These are phyloP conservation scores for Xylariaceae sp. DNA, from an alignment of 2,329 filamentous ascomycete species.

Conservation along the genomic window DNA sequence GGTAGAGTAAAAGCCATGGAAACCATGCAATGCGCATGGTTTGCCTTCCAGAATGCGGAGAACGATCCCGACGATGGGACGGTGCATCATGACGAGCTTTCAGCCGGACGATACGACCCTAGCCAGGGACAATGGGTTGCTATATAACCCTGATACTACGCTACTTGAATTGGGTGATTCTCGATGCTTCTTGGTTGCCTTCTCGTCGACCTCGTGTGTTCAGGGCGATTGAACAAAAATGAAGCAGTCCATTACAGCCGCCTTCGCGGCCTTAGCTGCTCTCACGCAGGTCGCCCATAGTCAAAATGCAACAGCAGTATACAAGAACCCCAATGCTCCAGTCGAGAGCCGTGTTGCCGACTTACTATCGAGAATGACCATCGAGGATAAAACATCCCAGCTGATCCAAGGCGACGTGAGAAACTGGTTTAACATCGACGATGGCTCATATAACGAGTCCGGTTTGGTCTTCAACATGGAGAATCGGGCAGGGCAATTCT, in stretches of 20 bases:
- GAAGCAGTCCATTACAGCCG: constrained; percentile 13
- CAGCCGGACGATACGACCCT: background rate
- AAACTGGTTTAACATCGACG: constrained; percentile 69
- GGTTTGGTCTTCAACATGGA: constrained; percentile 65
- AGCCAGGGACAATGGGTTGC: background rate
- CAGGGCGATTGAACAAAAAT: constrained; percentile 17
- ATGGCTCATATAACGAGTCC: constrained; percentile 62
- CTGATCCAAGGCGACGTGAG: constrained; percentile 66
- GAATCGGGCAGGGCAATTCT: constrained; percentile 64
- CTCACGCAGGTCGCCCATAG: constrained; percentile 12
- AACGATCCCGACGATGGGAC: constrained; percentile 4
- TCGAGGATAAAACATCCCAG: constrained; percentile 70
- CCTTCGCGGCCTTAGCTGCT: constrained; percentile 16
- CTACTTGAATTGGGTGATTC: background rate
- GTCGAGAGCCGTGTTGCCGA: constrained; percentile 64
- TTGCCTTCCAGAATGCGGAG: constrained; percentile 2
- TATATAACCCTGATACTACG: constrained; percentile 12
- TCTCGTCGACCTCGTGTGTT: background rate
- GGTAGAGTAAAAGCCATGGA: too few species aligned
- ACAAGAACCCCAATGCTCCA: constrained; percentile 60
- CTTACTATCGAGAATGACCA: constrained; percentile 67
- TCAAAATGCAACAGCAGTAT: constrained; percentile 37
- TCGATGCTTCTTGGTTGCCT: background rate
- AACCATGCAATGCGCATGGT: too few species aligned
- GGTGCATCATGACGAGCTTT: background rate